Base-by-base conservation (phyloP, 2,329 filamentous ascomycete genomes). In the Dactylellina drechsleri region DNA sequence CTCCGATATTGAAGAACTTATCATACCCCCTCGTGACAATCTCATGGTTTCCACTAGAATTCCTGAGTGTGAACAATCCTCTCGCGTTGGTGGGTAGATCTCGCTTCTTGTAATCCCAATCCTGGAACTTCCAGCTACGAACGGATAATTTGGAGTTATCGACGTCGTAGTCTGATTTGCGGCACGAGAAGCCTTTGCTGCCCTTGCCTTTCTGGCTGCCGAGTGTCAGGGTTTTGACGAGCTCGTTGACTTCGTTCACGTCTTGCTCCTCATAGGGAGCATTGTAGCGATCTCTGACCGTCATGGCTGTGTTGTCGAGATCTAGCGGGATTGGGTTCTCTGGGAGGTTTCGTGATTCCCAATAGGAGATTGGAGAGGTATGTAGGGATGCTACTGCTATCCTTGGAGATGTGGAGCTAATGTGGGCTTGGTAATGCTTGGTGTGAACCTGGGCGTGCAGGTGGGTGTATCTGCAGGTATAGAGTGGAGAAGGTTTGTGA, bases 1-100 rank as follows among this genome's bases (percentile, higher is more conserved):
- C 95, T 59, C 88, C 87, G 47, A 92, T 87, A 79, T 99, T 99
- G 87, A 99, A 99, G 84, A 99, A 99, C 83, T 99, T 99, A 85
- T 99, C 94, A 83, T 99, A 99, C 60, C 95, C 95, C 79, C 95
- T 87, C 57, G 92, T 88, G 0, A 87, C 91, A 78, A 99, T 97
- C 82, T 97, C 92, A 12, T 87, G 84, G 7, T 87, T 84, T 7
- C 89, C 88, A 58, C 86, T 84, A 2, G 61, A 50, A 76, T 87
- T 89, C 77, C 83, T 87, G 49, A 90, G 91, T n/a, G 93, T 99
- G 83, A 99, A 99, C 0, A 99, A 87, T 5, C 95, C 95, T 64
- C 95, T 89, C 4, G 95, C 93, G 81, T 97, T 97, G 0, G 92
- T 97, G 4, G 95, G 95, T 10, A 99, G 86, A 78, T 92, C 87